Conservation (phyloP, 495 filamentous ascomycete species). For the Entonaema liquescens region DNA sequence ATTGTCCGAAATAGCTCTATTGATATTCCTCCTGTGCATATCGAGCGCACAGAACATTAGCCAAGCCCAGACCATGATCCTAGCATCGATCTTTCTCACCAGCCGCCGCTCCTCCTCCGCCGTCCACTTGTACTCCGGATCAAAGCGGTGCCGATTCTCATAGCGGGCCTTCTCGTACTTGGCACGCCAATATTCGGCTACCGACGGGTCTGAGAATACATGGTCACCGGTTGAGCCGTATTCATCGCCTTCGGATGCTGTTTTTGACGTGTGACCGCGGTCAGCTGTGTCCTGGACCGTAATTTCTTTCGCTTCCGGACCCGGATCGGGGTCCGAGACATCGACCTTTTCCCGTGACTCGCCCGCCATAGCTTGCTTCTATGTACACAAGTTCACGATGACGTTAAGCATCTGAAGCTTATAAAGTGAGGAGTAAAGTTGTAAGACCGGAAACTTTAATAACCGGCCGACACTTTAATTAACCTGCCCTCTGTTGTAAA, state of each 20-base stretch:
- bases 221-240: conserved; percentile 50
- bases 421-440: background rate
- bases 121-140: conserved; percentile 58
- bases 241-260: conserved; percentile 19
- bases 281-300: conserved; percentile 3
- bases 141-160: conserved; percentile 66
- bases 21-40: conserved; percentile 56
- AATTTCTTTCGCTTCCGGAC: conserved; percentile 14
- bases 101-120: conserved; percentile 58
- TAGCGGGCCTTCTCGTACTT: conserved; percentile 61
- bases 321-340: conserved; percentile 15
- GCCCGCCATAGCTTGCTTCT: conserved; percentile 19
- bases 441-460: background rate
- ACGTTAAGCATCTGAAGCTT: background rate
- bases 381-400: background rate
- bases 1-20: conserved; percentile 56
- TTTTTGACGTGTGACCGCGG: background rate
- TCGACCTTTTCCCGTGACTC: conserved; percentile 8
- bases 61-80: conserved; percentile 52
- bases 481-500: background rate
- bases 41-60: conserved; percentile 59
- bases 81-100: conserved; percentile 55
- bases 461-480: background rate
- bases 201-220: conserved; percentile 55
- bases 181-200: conserved; percentile 56